A percentile compares a stretch with the other conserved stretches of the same genome.
phyloP scores from a whole-genome alignment of 805 yeast species.

The Ogataea henricii region DNA sequence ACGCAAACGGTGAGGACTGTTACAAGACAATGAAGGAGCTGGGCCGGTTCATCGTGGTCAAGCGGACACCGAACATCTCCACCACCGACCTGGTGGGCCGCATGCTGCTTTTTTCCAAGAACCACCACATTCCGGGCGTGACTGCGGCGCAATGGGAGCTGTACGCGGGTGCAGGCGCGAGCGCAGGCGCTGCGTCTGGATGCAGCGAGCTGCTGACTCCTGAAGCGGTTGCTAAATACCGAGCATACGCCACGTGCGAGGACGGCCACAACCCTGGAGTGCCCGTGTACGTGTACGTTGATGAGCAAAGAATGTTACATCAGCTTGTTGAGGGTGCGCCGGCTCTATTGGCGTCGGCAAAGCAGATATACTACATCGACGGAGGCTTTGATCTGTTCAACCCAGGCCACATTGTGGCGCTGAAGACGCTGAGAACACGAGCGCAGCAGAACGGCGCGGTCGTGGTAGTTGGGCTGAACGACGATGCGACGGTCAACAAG shows the following conservation, averaged over 20 bases:
- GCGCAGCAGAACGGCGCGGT: conserved; percentile 42
- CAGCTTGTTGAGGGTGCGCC: conserved; percentile 39
- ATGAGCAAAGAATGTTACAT: conserved; percentile 30
- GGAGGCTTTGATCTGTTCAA: conserved; percentile 93
- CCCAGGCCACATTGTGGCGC: conserved; percentile 85
- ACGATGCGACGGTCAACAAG: conserved; percentile 55
- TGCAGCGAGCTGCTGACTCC: conserved; percentile 26
- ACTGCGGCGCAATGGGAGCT: conserved; percentile 26
- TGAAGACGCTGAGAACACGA: conserved; percentile 47
- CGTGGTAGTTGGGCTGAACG: conserved; percentile 69
- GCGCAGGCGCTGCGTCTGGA: neutral
- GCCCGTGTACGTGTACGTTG: conserved; percentile 51
- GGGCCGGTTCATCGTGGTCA: conserved; percentile 89
- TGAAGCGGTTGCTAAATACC: conserved; percentile 46
- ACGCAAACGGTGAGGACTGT: conserved; percentile 93
- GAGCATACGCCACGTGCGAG: conserved; percentile 59
- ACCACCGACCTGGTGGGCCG: conserved; percentile 95
- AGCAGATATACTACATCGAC: conserved; percentile 54
- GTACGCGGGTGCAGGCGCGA: conserved; percentile 5
- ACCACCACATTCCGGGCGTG: conserved; percentile 53
- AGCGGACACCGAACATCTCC: conserved; percentile 89
- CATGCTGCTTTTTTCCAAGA: conserved; percentile 63
- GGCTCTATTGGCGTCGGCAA: conserved; percentile 11
- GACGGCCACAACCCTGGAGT: conserved; percentile 63
- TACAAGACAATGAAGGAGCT: conserved; percentile 79